These are phyloP conservation scores for Cystobasidium slooffiae DNA, from an alignment of 1,284 basidiomycete genomes.

Conservation along the genomic window DNA sequence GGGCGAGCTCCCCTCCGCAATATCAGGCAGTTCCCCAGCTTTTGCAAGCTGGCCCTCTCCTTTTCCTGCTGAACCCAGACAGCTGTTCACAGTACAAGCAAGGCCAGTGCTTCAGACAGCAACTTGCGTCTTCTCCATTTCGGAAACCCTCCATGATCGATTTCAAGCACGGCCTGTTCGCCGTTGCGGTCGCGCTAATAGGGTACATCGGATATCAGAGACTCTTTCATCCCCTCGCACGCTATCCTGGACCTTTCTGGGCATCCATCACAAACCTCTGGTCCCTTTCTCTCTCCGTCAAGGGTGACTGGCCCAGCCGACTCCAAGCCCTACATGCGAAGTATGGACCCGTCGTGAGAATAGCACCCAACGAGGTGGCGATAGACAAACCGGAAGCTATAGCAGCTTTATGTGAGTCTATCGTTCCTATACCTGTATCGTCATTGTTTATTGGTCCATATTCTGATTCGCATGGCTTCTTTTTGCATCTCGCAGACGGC, in stretches of 20 bases:
- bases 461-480: background rate
- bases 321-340: background rate
- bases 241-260: constrained; percentile 14
- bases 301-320: constrained; percentile 4
- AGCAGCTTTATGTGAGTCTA: background rate
- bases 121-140: background rate
- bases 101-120: no score
- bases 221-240: constrained; percentile 3
- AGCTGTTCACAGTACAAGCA: no score
- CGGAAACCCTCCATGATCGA: background rate
- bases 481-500: background rate
- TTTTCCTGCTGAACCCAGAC: no score
- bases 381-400: constrained; percentile 18
- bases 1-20: no score
- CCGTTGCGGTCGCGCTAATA: background rate
- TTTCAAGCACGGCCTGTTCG: background rate
- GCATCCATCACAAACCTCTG: background rate
- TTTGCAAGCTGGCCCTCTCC: no score
- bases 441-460: background rate
- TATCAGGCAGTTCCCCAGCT: no score
- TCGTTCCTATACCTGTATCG: background rate
- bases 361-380: constrained; percentile 17
- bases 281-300: background rate
- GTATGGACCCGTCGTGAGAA: constrained; percentile 8
- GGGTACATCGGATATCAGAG: background rate